Evolutionary conservation across 805 yeast genomes (phyloP), one percentile per base, ranked within the genome.

Genomic region (Tetrapisispora iriomotensis): DNA sequence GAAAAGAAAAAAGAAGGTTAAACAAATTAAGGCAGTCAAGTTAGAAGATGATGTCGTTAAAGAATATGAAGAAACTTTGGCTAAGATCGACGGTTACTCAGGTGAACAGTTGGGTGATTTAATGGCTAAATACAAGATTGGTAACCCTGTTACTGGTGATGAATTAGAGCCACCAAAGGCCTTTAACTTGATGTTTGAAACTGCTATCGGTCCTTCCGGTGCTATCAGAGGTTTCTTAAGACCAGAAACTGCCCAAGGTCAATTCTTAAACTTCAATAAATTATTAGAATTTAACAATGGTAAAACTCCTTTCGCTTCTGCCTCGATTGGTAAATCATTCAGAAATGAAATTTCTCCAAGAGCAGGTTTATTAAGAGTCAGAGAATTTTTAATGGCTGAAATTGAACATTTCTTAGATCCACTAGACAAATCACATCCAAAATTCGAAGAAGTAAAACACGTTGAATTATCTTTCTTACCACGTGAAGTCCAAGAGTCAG

Each of bases 171-270:
- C 81, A 33, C 99, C 99, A 50, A 77, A 71, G 54, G 96, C 88
- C 64, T 92, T 92, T 77, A 92, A 92, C 71, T 77, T 92, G 64
- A 92, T 92, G 99, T 92, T 92, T 61, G 97, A 90, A 68, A 92
- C 99, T 43, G 95, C 95, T 42, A 94, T 92, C 62, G 99, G 99
- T 40, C 98, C 99, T 45, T 84, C 96, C 39, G 98, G 98, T 57
- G 86, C 81, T 61, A 68, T 88, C 62, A 88, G 84, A 71, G 98
- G 98, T 50, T 92, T 75, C 67, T 68, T 92, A 60, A 80, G 99
- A 67, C 99, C 99, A 45, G 99, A 92, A 71, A 92, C 99, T 47
- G 99, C 99, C 20, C 99, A 92, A 72, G 99, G 99, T 58, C 98
- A 92, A 70, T 92, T 92, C 64, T 73, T 92, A 60, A 92, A 92